phyloP scores from a whole-genome alignment of 2,329 filamentous ascomycete species.

The Sporothrix euskadiensis region DNA sequence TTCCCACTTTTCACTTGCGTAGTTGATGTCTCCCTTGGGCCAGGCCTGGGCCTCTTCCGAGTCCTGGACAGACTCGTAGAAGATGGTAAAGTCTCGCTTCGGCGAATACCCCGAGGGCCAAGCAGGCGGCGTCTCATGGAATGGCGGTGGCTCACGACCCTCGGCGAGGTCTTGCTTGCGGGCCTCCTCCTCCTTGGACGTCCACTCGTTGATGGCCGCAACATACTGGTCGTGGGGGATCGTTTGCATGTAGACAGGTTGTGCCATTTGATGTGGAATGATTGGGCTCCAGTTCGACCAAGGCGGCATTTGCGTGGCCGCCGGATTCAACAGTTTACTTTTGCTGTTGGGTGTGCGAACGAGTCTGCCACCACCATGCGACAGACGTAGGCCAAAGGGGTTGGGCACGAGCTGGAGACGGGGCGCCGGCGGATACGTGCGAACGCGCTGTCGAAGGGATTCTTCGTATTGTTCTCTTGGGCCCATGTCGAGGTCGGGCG shows the following conservation, averaged over 20 bases:
- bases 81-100: slow-evolving; percentile 16
- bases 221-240: slow-evolving; percentile 12
- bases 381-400: slow-evolving; percentile 15
- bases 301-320: slow-evolving; percentile 17
- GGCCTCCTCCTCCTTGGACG: not conserved
- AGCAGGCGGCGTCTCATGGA: slow-evolving; percentile 6
- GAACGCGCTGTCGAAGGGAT: slow-evolving; percentile 9
- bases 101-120: slow-evolving; percentile 1
- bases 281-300: slow-evolving; percentile 17
- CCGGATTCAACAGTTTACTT: slow-evolving; percentile 18
- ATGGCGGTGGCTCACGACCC: slow-evolving; percentile 17
- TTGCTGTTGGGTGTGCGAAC: slow-evolving; percentile 4
- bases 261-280: slow-evolving; percentile 14
- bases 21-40: slow-evolving; percentile 13
- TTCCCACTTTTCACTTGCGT: slow-evolving; percentile 11
- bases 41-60: slow-evolving; percentile 8
- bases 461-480: slow-evolving; percentile 8
- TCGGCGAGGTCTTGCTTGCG: slow-evolving; percentile 16
- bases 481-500: slow-evolving; percentile 10
- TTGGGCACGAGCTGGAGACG: slow-evolving; percentile 17
- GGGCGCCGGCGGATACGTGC: slow-evolving; percentile 18
- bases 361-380: slow-evolving; percentile 17
- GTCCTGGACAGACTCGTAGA: slow-evolving; percentile 10
- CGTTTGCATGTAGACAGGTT: slow-evolving; percentile 14
- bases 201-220: slow-evolving; percentile 16